Evolutionary conservation across 2,329 filamentous ascomycete genomes (phyloP).

Genomic region (Cladophialophora chaetospira): DNA sequence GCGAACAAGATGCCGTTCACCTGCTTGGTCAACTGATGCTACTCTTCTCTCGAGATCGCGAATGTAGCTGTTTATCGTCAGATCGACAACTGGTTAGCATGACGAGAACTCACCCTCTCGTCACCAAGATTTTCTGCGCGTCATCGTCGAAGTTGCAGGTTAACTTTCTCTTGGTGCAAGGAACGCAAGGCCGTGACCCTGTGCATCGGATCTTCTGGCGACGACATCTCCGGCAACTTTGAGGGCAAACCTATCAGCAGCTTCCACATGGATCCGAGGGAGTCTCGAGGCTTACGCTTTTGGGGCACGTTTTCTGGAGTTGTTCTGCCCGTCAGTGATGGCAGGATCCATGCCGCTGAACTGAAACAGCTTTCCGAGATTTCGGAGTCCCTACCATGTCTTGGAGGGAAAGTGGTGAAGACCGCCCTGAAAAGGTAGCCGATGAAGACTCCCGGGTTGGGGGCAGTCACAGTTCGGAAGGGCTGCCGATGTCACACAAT

Average conservation of each 20-base stretch:
- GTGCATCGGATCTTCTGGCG: conserved; percentile 52
- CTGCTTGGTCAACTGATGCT: not conserved
- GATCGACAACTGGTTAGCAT: not conserved
- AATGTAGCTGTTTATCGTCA: conserved; percentile 37
- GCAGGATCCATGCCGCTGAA: not conserved
- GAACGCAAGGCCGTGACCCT: conserved; percentile 46
- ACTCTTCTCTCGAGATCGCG: conserved; percentile 36
- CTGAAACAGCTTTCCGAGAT: not conserved
- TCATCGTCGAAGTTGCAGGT: conserved; percentile 49
- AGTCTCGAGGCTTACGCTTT: not conserved
- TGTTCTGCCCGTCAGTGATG: not conserved
- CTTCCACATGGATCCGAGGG: not conserved
- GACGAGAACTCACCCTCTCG: conserved; percentile 44
- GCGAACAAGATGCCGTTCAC: not conserved
- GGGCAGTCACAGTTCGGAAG: too few relatives aligned
- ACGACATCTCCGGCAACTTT: conserved; percentile 47
- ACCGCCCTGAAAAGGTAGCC: too few relatives aligned
- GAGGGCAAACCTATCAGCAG: not conserved
- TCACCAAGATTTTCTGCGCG: conserved; percentile 54
- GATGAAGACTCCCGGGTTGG: too few relatives aligned
- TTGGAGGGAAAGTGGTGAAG: not conserved
- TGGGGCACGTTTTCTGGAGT: not conserved
- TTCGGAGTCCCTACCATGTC: not conserved
- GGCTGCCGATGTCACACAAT: too few relatives aligned
- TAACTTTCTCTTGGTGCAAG: conserved; percentile 48